phyloP scores from a whole-genome alignment of 2,329 filamentous ascomycete species.

The Bisporella sp. region DNA sequence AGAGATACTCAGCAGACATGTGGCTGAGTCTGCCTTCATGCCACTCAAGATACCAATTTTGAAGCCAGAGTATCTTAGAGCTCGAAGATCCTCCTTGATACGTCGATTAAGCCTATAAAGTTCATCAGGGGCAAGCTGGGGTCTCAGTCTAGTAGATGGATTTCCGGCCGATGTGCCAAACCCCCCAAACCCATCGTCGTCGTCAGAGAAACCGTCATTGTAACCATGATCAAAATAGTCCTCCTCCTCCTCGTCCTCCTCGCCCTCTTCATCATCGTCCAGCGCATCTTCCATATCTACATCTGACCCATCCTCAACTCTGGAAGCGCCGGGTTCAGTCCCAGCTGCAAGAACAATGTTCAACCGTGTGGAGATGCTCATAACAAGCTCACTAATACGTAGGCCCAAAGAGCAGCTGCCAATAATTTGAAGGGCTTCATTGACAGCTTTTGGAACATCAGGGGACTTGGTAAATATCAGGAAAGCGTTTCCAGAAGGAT shows the following conservation, averaged over 20 bases:
- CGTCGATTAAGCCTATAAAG: slow-evolving; percentile 21
- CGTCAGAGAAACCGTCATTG: slow-evolving; percentile 22
- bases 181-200: slow-evolving; percentile 10
- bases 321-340: slow-evolving; percentile 9
- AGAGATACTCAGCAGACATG: slow-evolving; percentile 56
- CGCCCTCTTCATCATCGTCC: slow-evolving; percentile 15
- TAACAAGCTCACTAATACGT: slow-evolving; percentile 18
- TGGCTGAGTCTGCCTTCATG: slow-evolving; percentile 32
- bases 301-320: slow-evolving; percentile 29
- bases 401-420: slow-evolving; percentile 14
- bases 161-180: background rate
- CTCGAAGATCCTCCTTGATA: slow-evolving; percentile 54
- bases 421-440: slow-evolving; percentile 25
- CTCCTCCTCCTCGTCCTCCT: slow-evolving; percentile 5
- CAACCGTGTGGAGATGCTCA: slow-evolving; percentile 18
- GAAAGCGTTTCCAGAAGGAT: slow-evolving; percentile 38
- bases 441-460: slow-evolving; percentile 35
- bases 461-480: slow-evolving; percentile 47
- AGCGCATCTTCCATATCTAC: slow-evolving; percentile 18
- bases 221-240: slow-evolving; percentile 17
- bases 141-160: slow-evolving; percentile 1
- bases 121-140: slow-evolving; percentile 8
- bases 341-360: slow-evolving; percentile 13
- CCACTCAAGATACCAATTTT: slow-evolving; percentile 56
- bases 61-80: slow-evolving; percentile 59